Percentiles rank a stretch among this genome's conserved stretches.
Conservation (phyloP, 208 protist species). For the Acanthamoeba comandoni region DNA sequence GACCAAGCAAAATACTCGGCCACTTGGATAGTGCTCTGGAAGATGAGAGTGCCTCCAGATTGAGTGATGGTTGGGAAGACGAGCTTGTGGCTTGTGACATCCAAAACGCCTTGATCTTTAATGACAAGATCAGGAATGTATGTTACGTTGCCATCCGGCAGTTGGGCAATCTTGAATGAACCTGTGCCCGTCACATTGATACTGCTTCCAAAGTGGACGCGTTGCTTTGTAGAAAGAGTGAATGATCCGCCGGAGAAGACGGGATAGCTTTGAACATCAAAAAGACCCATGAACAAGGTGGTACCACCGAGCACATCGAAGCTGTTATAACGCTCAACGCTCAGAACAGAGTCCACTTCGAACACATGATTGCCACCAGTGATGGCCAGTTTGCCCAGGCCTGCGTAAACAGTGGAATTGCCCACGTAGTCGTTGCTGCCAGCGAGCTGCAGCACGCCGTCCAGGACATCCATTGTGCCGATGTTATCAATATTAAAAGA, state of each 20-base stretch:
- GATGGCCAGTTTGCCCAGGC: constrained; percentile 19
- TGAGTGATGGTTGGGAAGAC: constrained; percentile 10
- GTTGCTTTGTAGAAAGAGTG: neutral
- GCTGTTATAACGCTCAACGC: neutral
- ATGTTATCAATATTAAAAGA: constrained; percentile 55
- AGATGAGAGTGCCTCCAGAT: constrained; percentile 4
- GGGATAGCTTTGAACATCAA: constrained; percentile 16
- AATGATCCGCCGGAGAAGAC: constrained; percentile 5
- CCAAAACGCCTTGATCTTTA: no score
- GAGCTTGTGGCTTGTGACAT: no score
- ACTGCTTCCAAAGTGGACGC: no score
- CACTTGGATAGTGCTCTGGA: constrained; percentile 49
- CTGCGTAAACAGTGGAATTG: neutral
- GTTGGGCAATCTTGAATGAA: no score
- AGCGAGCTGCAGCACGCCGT: constrained; percentile 21
- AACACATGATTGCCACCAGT: constrained; percentile 7
- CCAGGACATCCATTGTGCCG: constrained; percentile 16
- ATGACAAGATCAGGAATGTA: no score
- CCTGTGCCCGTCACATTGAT: no score
- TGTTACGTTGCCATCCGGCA: no score
- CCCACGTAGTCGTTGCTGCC: constrained; percentile 39
- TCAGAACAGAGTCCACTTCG: constrained; percentile 5
- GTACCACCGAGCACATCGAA: neutral
- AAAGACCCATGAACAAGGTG: neutral
- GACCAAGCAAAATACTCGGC: neutral